Conservation (phyloP, 1,139 yeast genomes). For the Candida labiduridarum region DNA sequence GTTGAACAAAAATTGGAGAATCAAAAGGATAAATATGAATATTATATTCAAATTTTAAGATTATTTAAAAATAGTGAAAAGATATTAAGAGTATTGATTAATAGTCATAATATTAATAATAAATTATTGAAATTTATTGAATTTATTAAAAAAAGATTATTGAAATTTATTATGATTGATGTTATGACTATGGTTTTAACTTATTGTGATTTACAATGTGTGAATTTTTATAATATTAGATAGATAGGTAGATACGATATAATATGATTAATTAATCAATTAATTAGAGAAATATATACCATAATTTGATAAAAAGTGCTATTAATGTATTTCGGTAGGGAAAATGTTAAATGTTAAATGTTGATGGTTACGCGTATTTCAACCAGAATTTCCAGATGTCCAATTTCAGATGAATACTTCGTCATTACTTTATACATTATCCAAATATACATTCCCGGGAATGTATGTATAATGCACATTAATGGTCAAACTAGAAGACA, state of each 20-base stretch:
- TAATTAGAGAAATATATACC: neutral
- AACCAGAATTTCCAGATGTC: no score
- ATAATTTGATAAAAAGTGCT: no score
- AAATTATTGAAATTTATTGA: constrained; percentile 35
- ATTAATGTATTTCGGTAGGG: no score
- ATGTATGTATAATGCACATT: no score
- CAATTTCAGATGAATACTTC: no score
- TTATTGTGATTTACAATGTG: constrained; percentile 34
- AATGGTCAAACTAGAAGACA: no score
- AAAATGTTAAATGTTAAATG: no score
- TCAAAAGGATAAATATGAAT: constrained; percentile 38
- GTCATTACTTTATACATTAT: no score
- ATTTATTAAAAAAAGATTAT: constrained; percentile 38
- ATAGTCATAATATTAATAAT: constrained; percentile 13
- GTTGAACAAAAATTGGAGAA: constrained; percentile 33
- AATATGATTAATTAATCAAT: neutral
- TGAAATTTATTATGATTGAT: constrained; percentile 44
- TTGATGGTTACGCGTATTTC: no score
- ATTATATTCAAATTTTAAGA: constrained; percentile 33
- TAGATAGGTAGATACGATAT: neutral
- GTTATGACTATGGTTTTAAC: constrained; percentile 39
- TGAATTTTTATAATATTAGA: constrained; percentile 8
- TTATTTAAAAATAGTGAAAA: constrained; percentile 21
- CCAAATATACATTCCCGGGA: no score
- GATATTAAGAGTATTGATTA: constrained; percentile 16